Evolutionary conservation across 1,139 yeast species (phyloP).

Genomic region (Yamadazyma diospyri): DNA sequence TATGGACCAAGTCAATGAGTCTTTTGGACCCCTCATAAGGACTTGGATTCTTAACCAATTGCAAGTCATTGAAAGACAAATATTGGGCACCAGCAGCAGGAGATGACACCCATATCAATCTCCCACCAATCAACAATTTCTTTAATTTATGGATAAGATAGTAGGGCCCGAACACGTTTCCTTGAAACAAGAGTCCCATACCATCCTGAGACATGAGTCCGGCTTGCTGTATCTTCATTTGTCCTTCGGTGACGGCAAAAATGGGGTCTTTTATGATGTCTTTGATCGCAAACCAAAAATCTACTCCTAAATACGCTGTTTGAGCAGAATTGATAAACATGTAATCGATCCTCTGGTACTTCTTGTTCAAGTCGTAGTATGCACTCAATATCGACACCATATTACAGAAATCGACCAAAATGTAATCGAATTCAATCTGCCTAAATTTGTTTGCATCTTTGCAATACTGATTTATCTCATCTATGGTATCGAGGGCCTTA

Average conservation of each 20-base stretch:
- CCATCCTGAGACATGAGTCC: conserved; percentile 73
- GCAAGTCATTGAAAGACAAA: conserved; percentile 70
- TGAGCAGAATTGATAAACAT: conserved; percentile 87
- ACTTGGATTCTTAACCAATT: conserved; percentile 57
- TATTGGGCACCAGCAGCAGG: conserved; percentile 71
- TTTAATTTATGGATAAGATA: conserved; percentile 64
- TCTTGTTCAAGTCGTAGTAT: conserved; percentile 60
- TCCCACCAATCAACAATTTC: conserved; percentile 56
- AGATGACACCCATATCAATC: conserved; percentile 82
- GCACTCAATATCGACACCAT: conserved; percentile 85
- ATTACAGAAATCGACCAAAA: conserved; percentile 82
- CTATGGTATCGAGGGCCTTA: conserved; percentile 74
- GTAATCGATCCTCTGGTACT: conserved; percentile 67
- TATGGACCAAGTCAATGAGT: conserved; percentile 77
- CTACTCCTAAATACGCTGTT: conserved; percentile 81
- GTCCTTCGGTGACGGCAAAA: conserved; percentile 79
- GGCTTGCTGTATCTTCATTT: conserved; percentile 73
- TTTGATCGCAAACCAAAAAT: conserved; percentile 72
- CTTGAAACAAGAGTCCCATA: conserved; percentile 87
- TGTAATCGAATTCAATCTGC: conserved; percentile 76
- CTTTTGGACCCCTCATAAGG: conserved; percentile 94
- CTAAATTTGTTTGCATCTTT: conserved; percentile 40
- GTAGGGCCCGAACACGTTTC: conserved; percentile 93
- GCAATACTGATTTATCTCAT: conserved; percentile 51
- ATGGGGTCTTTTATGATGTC: conserved; percentile 66